Base-by-base conservation (phyloP, 2,329 filamentous ascomycete species). In the Tolypocladium amazonense region DNA sequence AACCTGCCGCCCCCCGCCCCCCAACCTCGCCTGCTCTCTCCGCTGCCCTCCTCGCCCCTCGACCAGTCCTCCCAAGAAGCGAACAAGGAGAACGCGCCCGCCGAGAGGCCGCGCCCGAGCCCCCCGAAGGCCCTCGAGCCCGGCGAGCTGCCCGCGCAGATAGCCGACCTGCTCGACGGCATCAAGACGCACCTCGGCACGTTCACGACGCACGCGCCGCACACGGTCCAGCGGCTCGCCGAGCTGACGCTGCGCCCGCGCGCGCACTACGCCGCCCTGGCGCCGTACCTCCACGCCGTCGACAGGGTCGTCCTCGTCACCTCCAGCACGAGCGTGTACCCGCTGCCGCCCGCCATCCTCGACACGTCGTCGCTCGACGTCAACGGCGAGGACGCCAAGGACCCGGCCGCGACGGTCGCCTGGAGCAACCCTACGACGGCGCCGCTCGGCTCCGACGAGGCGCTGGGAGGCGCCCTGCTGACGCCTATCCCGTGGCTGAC, bases 401-500 rank as follows among this genome's bases (percentile, higher is more conserved):
- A 75, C 59, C 72, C 71, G 4, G 75, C 72, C 65, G 73, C 65
- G 20, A 66, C 69, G 9, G 72, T 81, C 14, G 72, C 77, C 4
- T 81, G 81, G 77, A 74, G 75, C 54, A 81, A 82, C 57, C 74
- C 66, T 67, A 80, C 69, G 64, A 73, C 74, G 63, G 72, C 74
- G 11, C 72, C 77, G 15, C 77, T 93, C 8, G 92, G 91, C 2
- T 91, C 89, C 56, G 93, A 97, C 67, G 93, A 97, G 71, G 88
- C 88, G 15, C 78, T 97, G 1, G 93, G 93, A 27, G 94, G 94
- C 8, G 94, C 94, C 0, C 79, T 97, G 23, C 79, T 99, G 56
- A 97, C 93, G 1, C 94, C 93, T 0, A 97, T 99, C 60, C 90
- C 92, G 0, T 99, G 94, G 94, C 77, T 97, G 57, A 79, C 75